Conservation (phyloP, 139 green algal species). For the Chlamydomonas applanata region DNA sequence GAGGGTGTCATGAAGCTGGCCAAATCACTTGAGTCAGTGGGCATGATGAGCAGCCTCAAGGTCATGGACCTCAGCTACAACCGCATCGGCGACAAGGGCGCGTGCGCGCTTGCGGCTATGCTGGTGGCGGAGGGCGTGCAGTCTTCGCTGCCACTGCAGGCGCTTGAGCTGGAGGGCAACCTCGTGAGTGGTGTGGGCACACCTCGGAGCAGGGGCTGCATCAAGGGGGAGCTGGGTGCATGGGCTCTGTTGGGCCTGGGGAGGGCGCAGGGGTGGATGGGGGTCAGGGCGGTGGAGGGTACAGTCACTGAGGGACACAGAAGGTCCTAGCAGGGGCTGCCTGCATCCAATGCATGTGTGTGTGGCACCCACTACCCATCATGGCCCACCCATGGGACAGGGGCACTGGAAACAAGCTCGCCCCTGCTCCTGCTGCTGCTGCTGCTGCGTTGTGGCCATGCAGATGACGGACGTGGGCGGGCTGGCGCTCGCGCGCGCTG, state of each 20-base stretch:
- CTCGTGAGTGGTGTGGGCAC: constrained; percentile 16
- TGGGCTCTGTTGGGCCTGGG: no score
- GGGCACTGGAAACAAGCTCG: no score
- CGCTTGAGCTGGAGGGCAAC: constrained; percentile 58
- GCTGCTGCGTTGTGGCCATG: background rate
- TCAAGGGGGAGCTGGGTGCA: background rate
- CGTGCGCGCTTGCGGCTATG: constrained; percentile 38
- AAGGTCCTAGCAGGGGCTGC: no score
- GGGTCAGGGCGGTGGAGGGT: no score
- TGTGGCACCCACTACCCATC: no score
- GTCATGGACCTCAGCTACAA: constrained; percentile 57
- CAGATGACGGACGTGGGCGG: constrained; percentile 49
- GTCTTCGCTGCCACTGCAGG: constrained; percentile 28
- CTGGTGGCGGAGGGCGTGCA: constrained; percentile 30
- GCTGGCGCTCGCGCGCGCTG: constrained; percentile 33
- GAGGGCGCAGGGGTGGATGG: background rate
- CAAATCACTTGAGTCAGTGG: constrained; percentile 38
- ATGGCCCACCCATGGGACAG: no score
- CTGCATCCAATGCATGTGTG: no score
- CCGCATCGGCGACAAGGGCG: constrained; percentile 41
- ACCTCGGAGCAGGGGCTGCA: background rate
- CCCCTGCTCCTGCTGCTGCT: no score
- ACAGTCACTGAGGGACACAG: no score
- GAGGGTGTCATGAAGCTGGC: constrained; percentile 26
- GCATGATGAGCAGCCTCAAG: constrained; percentile 43